Evolutionary conservation across 164 flowering plant species (phyloP), one percentile per base, ranked within the genome.

Genomic region (Vitis cinerea): DNA sequence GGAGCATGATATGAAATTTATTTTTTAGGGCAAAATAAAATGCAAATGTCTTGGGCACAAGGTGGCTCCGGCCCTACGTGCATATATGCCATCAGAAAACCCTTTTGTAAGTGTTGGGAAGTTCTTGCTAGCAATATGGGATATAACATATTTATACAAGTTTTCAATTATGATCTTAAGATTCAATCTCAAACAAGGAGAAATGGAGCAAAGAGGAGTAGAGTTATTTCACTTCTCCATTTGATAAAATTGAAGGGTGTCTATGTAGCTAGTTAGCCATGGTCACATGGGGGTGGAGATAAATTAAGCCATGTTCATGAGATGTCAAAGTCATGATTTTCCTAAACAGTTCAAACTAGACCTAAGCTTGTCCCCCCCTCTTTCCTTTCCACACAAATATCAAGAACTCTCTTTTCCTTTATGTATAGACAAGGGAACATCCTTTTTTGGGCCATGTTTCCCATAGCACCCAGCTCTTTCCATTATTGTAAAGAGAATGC

Each of bases 291-390:
- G 65, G 31, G 37, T n/a, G 37, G 23, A 58, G 53, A 29, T 52
- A 50, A 71, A 64, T 64, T 27, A 64, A 27, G 48, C 63, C 63
- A 13, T 53, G 7, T 30, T n/a, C 65, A 23, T 72, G 75, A 65
- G 65, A 72, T 65, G 75, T 72, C 65, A 65, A 66, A 59, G 53
- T 66, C 74, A 71, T 71, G 68, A 49, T 71, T 37, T 59, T 27
- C 64, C 52, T 55, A 44, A 70, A 62, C 52, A 70, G 54, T 63
- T 54, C 67, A 59, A 4, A 12, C 27, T 6, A 29, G 53, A 65
- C 56, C 63, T 62, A 70, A 50, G 3, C 3, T 13, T 58, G 27
- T 17, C 30, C 61, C 61, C 12, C 12, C 30, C 56, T 53, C 10
- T n/a, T 53, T 61, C 72, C 58, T 56, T 50, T 55, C 54, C 62